A percentile compares a stretch with the other conserved stretches of the same genome.
Evolutionary conservation across 768 basidiomycete genomes (phyloP).

Genomic region (Auricularia sp.): DNA sequence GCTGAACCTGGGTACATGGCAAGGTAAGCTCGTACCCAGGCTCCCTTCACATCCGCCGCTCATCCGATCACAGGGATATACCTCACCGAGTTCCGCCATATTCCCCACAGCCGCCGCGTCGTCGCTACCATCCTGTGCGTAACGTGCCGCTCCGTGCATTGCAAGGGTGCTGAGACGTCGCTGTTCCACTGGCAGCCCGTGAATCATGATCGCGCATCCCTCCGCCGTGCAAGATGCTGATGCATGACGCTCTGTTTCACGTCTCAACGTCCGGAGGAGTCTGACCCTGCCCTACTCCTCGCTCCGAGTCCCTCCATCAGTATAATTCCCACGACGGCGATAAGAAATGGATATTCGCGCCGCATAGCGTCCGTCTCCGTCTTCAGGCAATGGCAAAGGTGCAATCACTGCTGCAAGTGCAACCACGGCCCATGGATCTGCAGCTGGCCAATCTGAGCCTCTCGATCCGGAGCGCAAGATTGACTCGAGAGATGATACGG

Average conservation of each 20-base stretch:
- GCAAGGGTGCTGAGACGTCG: neutral
- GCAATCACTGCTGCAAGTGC: too few species aligned
- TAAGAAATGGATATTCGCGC: too few species aligned
- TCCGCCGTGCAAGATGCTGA: neutral
- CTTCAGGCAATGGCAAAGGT: too few species aligned
- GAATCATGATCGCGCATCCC: neutral
- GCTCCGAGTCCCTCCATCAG: too few species aligned
- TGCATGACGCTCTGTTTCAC: neutral
- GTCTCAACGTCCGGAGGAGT: too few species aligned
- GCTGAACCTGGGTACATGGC: conserved; percentile 86
- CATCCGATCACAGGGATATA: conserved; percentile 52
- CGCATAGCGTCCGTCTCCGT: too few species aligned
- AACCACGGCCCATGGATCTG: too few species aligned
- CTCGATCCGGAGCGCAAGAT: too few species aligned
- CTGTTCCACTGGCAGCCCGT: neutral
- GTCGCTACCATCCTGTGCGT: conserved; percentile 77
- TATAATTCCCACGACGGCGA: too few species aligned
- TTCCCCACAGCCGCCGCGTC: conserved; percentile 51
- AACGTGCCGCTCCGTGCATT: neutral
- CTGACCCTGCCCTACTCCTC: too few species aligned
- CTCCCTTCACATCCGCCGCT: neutral
- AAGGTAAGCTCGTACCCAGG: conserved; percentile 38
- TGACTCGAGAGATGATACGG: too few species aligned
- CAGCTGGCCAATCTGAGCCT: too few species aligned
- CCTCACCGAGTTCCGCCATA: conserved; percentile 72